Evolutionary conservation across 2,329 filamentous ascomycete genomes (phyloP).

Genomic region (Colletotrichum karsti): DNA sequence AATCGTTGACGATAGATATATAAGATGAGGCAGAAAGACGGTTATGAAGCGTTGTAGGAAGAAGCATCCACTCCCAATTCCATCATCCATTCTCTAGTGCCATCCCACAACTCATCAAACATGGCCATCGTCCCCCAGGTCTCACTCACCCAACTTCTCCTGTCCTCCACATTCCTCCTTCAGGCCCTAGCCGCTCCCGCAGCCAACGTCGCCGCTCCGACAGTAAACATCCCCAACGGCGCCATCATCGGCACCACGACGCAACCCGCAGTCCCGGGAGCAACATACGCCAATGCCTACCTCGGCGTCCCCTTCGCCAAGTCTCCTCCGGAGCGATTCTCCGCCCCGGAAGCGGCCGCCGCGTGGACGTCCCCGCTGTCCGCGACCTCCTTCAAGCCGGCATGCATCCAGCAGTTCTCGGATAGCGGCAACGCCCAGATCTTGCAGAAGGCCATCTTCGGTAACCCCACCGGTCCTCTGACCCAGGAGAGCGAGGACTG

Average conservation of each 20-base stretch:
- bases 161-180: conserved; percentile 8
- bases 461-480: conserved; percentile 15
- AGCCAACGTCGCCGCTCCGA: background rate
- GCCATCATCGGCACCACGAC: conserved; percentile 7
- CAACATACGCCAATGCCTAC: conserved; percentile 17
- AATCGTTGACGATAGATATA: background rate
- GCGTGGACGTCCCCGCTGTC: background rate
- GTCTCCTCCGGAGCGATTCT: conserved; percentile 24
- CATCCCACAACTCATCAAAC: background rate
- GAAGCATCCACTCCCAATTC: background rate
- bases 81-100: background rate
- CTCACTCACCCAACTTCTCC: background rate
- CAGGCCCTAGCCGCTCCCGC: background rate
- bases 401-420: conserved; percentile 22
- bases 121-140: background rate
- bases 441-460: conserved; percentile 11
- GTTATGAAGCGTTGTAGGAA: background rate
- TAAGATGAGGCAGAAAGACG: background rate
- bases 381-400: conserved; percentile 13
- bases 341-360: conserved; percentile 2
- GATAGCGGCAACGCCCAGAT: background rate
- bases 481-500: conserved; percentile 42
- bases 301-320: conserved; percentile 22
- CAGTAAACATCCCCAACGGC: conserved; percentile 10
- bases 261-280: background rate